Evolutionary conservation across 106 monocot genomes (phyloP).

Genomic region (Dactylorhiza incarnata): DNA sequence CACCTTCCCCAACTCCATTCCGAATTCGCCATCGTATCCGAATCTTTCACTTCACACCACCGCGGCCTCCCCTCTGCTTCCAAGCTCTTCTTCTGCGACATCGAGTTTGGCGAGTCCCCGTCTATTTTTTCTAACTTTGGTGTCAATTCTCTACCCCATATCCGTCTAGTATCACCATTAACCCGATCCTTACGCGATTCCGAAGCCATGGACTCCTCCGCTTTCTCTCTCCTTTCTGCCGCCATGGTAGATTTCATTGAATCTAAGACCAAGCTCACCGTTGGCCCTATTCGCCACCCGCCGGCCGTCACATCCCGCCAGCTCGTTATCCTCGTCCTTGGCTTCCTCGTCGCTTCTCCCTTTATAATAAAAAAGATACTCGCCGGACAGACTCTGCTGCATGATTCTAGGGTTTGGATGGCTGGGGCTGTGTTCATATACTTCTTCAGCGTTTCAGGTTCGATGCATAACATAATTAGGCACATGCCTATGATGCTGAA

Average conservation of each 20-base stretch:
- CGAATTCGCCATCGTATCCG: conserved; percentile 71
- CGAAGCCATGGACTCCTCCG: conserved; percentile 53
- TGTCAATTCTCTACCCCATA: conserved; percentile 78
- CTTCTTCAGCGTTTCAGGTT: conserved; percentile 90
- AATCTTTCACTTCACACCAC: conserved; percentile 39
- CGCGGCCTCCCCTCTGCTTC: conserved; percentile 13
- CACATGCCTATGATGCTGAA: conserved; percentile 70
- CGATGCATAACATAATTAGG: conserved; percentile 87
- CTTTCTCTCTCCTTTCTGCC: conserved; percentile 68
- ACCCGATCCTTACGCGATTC: conserved; percentile 29
- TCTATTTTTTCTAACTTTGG: conserved; percentile 66
- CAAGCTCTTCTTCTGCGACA: conserved; percentile 83
- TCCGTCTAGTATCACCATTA: conserved; percentile 48
- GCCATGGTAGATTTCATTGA: conserved; percentile 87
- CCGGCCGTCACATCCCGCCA: conserved; percentile 68
- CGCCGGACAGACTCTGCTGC: conserved; percentile 61
- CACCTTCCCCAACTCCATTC: conserved; percentile 72
- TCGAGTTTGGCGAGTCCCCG: conserved; percentile 86
- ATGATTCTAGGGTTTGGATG: conserved; percentile 80
- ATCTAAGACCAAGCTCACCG: conserved; percentile 35
- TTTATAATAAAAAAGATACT: conserved; percentile 55
- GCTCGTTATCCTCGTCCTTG: conserved; percentile 27
- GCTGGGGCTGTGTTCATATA: conserved; percentile 65
- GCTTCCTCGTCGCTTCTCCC: conserved; percentile 36
- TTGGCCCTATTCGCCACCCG: conserved; percentile 73